phyloP scores from a whole-genome alignment of 331 rosid genomes.

The Quercus lobata region DNA sequence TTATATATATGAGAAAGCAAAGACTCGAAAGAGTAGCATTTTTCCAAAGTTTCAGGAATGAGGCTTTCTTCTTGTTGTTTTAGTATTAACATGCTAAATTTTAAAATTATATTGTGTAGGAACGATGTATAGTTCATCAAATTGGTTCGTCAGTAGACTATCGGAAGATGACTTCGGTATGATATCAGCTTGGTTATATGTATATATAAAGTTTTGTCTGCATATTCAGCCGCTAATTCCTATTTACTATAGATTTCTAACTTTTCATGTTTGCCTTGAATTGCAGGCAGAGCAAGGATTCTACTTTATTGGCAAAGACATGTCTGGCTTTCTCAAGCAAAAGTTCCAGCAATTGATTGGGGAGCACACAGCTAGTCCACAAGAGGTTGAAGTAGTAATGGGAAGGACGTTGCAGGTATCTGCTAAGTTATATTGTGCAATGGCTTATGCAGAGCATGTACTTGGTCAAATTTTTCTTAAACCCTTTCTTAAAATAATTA shows the following conservation, averaged over 20 bases:
- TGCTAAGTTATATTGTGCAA: conserved; percentile 8
- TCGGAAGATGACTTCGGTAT: conserved; percentile 92
- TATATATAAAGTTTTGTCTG: background rate
- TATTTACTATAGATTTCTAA: conserved; percentile 11
- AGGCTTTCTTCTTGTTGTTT: background rate
- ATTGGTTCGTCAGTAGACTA: conserved; percentile 89
- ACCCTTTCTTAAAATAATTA: conserved; percentile 7
- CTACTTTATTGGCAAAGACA: conserved; percentile 74
- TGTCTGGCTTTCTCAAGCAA: conserved; percentile 52
- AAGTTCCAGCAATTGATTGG: conserved; percentile 75
- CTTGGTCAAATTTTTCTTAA: conserved; percentile 3
- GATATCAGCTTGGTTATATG: background rate
- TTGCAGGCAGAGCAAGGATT: conserved; percentile 80
- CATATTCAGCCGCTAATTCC: background rate
- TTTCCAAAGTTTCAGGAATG: background rate
- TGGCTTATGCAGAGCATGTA: conserved; percentile 3
- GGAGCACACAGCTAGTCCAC: conserved; percentile 49
- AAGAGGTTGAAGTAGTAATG: conserved; percentile 91
- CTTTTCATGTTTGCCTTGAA: conserved; percentile 25
- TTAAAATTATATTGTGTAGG: conserved; percentile 50
- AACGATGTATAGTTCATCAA: conserved; percentile 80
- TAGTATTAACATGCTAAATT: conserved; percentile 10
- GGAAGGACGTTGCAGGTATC: conserved; percentile 78
- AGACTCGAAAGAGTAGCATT: background rate
- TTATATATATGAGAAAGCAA: conserved; percentile 15